phyloP scores from a whole-genome alignment of 441 rosid species.

The Adansonia gregorii region DNA sequence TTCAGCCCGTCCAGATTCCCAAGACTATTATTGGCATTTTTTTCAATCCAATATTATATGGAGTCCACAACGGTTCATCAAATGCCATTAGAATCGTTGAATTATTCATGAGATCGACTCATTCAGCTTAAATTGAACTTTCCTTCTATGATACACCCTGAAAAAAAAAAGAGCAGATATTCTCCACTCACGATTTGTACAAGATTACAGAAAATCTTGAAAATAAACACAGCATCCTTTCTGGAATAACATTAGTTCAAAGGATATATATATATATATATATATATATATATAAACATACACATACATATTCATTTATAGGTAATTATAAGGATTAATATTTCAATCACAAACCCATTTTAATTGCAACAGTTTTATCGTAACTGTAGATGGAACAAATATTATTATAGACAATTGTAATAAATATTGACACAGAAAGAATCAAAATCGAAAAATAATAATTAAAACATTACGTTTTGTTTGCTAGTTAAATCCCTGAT shows the following conservation, averaged over 20 bases:
- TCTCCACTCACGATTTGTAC: no score
- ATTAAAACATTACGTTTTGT: background rate
- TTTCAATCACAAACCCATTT: background rate
- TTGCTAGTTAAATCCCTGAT: no score
- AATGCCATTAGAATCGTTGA: no score
- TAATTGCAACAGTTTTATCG: background rate
- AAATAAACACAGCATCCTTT: background rate
- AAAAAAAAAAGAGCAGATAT: no score
- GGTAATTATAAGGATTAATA: background rate
- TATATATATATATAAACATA: background rate
- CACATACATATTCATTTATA: background rate
- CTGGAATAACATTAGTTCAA: background rate
- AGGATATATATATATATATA: background rate
- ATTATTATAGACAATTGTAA: background rate
- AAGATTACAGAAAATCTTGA: background rate
- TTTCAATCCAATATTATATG: no score
- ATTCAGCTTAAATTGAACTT: no score
- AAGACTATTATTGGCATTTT: no score
- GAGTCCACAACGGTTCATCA: no score
- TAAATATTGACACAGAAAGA: background rate
- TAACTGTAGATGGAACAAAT: background rate
- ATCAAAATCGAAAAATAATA: background rate
- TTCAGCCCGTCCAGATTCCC: no score
- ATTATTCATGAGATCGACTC: no score
- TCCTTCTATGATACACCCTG: no score